Evolutionary conservation across 805 yeast genomes (phyloP), one percentile per base, ranked within the genome.

Genomic region (Candida nemodendra): DNA sequence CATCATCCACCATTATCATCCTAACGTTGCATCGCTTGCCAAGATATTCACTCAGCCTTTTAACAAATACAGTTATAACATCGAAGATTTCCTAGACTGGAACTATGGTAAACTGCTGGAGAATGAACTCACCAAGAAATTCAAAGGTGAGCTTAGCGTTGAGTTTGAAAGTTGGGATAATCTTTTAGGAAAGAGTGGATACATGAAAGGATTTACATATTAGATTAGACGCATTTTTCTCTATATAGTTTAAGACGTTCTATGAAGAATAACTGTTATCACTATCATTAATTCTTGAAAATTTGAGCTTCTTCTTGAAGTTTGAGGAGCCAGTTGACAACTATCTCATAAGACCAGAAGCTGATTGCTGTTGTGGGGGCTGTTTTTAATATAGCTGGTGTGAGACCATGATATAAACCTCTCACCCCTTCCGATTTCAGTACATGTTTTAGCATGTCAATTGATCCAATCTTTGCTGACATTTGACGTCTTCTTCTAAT

Each of bases 71-170:
- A 76, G 77, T 51, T 93, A 93, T 60, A 85, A 85, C 59, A 70
- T 93, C 71, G 99, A 93, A 59, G 98, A 93, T 58, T 93, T 93
- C 68, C 64, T 93, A 53, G 96, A 90, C 61, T 91, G 96, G 87
- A 79, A 82, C 40, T 93, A 90, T 57, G 68, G 72, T 24, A 67
- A 84, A 51, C 59, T 85, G 37, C 51, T 83, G 42, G 79, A 75
- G 18, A 76, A 79, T 54, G 95, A 85, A 58, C 62, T 69, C 32
- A 69, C 69, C 18, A 80, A 87, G 65, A 77, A 59, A 47, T 69
- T 86, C 57, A 82, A 82, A 50, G 76, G 81, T 4, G 79, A 82
- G 50, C 84, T 93, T 4, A 84, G 93, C 0, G 63, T 89, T 32
- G 97, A 90, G 56, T 84, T 71, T 51, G 91, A 85, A 42, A 65